Evolutionary conservation across 148 eudicot genomes (phyloP).

Genomic region (Bassia scoparia): DNA sequence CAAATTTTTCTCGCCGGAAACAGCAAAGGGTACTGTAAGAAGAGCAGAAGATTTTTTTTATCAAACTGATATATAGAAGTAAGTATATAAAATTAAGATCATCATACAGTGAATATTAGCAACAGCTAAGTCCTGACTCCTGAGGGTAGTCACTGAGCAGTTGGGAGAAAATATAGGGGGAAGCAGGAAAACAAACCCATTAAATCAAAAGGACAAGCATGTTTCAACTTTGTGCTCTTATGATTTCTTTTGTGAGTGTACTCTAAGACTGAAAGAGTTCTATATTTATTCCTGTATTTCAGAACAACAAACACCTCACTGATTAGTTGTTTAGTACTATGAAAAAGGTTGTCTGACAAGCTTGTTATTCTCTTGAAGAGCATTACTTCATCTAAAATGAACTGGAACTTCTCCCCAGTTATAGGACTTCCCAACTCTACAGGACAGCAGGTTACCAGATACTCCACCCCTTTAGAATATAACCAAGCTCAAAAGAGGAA

Average conservation of each 20-base stretch:
- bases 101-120: no score
- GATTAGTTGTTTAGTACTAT: not conserved
- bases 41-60: constrained; percentile 2
- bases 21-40: constrained; percentile 71
- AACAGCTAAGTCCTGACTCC: no score
- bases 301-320: no score
- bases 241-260: not conserved
- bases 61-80: not conserved
- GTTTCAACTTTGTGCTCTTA: not conserved
- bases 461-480: no score
- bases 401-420: not conserved
- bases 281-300: no score
- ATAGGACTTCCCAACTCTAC: not conserved
- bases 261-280: not conserved
- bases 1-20: constrained; percentile 69
- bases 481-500: no score
- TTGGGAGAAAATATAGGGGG: no score
- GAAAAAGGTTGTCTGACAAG: not conserved
- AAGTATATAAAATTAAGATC: no score
- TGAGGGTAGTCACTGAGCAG: no score
- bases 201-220: not conserved
- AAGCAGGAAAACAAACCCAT: not conserved
- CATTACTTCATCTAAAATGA: not conserved
- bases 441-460: not conserved
- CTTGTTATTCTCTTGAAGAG: not conserved